phyloP scores from a whole-genome alignment of 768 basidiomycete species.

The Amanita molliuscula region DNA sequence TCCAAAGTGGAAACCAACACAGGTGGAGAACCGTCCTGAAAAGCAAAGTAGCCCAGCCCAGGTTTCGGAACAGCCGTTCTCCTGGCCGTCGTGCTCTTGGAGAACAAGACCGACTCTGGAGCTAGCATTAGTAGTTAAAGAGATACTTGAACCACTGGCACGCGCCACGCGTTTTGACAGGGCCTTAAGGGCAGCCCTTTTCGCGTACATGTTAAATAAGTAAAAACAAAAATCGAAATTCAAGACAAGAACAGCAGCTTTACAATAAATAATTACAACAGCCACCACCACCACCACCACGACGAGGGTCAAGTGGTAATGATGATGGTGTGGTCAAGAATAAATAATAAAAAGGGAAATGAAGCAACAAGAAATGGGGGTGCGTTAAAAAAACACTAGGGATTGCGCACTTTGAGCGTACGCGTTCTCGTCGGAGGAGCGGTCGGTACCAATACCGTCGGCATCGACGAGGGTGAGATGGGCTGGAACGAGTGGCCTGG shows the following conservation, averaged over 20 bases:
- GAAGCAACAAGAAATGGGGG: not conserved
- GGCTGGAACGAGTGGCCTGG: not conserved
- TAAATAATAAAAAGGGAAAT: not conserved
- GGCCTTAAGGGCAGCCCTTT: not conserved
- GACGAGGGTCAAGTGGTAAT: no score
- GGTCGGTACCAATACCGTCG: not conserved
- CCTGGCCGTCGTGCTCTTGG: not conserved
- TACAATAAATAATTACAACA: no score
- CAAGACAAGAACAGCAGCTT: no score
- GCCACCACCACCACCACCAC: no score
- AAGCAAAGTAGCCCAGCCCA: conserved; percentile 6
- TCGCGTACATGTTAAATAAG: no score
- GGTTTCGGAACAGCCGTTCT: not conserved
- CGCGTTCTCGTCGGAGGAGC: not conserved
- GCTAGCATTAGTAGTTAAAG: not conserved
- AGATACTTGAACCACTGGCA: not conserved
- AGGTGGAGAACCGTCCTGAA: not conserved
- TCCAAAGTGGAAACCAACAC: not conserved
- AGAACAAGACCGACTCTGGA: no score
- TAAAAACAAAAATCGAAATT: no score
- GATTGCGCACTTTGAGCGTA: conserved; percentile 6
- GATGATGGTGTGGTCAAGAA: not conserved
- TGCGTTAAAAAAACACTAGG: not conserved
- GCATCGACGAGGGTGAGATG: not conserved
- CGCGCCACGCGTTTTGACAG: not conserved